Base-by-base conservation (phyloP, 352 stramenopile species). In the Globisporangium canariense region DNA sequence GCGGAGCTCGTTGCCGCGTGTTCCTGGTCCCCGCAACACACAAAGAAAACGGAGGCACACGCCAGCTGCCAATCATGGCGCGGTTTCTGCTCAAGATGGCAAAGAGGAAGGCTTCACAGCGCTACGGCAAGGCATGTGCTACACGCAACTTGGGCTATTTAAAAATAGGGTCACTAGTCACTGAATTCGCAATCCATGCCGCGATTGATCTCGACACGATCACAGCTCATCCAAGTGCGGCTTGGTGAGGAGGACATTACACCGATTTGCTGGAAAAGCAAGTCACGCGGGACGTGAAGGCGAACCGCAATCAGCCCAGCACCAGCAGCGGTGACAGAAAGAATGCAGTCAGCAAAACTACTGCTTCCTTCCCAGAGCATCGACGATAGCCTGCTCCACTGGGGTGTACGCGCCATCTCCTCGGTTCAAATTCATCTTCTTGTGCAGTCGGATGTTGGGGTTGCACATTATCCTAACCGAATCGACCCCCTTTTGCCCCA, bases 381-480 rank as follows among this genome's bases (percentile, higher is more conserved):
- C 43, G 1, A 78, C 60, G 38, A 86, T 75, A n/a, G 77, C 73
- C 65, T 71, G 61, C 47, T 86, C 77, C 1, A 83, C 73, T 2
- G 75, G 73, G 41, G 70, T 83, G 34, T 80, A 83, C 14, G 60
- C 70, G 13, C 73, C 56, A 28, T 71, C 53, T 1, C 20, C n/a
- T 52, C 74, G 73, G 5, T 68, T 41, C n/a, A 89, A 56, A 18
- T 76, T 74, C 75, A 92, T 88, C n/a, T 57, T 68, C 14, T 53
- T 60, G 28, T 67, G 75, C 56, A 93, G 61, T 4, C 52, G 43
- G 28, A 93, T 73, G 52, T 86, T 87, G 4, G 83, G 83, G 46
- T 91, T 90, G 71, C 76, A 86, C 71, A 91, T 90, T 59, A 91
- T 79, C 11, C 83, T 81, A 46, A 93, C 82, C 25, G 76, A 84